These are phyloP conservation scores for Penicillium soppii DNA, from an alignment of 495 filamentous ascomycete species.

Conservation along the genomic window DNA sequence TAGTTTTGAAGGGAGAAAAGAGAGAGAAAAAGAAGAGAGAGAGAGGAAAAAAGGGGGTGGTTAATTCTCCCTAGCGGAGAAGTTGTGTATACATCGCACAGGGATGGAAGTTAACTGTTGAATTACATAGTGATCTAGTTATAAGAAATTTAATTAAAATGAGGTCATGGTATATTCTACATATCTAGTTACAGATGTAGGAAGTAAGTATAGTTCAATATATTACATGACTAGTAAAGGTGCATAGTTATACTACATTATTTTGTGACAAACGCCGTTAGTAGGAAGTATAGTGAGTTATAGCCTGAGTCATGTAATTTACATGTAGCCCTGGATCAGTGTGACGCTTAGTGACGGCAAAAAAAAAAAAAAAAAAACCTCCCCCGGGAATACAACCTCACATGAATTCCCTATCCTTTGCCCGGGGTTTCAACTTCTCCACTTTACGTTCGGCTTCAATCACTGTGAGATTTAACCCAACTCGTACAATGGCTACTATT, in stretches of 20 bases:
- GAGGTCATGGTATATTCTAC: too few relatives aligned
- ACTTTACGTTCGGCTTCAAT: background rate
- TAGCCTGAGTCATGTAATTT: background rate
- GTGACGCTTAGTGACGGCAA: background rate
- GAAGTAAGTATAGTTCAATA: too few relatives aligned
- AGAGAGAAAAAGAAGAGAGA: background rate
- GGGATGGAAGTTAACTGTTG: too few relatives aligned
- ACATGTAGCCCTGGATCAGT: too few relatives aligned
- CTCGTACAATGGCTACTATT: constrained; percentile 47
- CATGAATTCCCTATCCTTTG: background rate
- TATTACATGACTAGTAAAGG: too few relatives aligned
- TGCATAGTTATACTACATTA: too few relatives aligned
- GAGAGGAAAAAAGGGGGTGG: background rate
- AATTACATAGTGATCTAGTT: too few relatives aligned
- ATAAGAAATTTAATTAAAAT: too few relatives aligned
- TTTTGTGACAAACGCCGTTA: too few relatives aligned
- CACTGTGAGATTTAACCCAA: constrained; percentile 1
- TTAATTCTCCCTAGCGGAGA: constrained; percentile 7
- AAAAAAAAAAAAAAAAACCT: background rate
- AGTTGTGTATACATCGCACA: background rate
- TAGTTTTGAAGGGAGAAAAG: background rate
- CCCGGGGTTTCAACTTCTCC: constrained; percentile 2
- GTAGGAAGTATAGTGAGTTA: background rate
- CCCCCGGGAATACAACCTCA: background rate
- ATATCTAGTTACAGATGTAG: too few relatives aligned